Evolutionary conservation across 108 stramenopile genomes (phyloP).

Genomic region (Skeletonema potamos): DNA sequence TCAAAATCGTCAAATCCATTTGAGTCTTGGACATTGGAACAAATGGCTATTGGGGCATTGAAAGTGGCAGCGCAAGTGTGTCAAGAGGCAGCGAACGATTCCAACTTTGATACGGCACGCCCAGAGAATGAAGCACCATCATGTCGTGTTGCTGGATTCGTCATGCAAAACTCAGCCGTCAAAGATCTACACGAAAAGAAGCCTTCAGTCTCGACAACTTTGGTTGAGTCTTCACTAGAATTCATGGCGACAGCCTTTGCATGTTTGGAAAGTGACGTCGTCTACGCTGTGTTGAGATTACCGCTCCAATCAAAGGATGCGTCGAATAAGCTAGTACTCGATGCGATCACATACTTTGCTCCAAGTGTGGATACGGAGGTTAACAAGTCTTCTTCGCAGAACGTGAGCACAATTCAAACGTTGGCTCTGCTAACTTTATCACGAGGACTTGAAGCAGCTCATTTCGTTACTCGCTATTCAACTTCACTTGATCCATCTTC

Average conservation of each 20-base stretch:
- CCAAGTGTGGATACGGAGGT: not conserved
- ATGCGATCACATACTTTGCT: constrained; percentile 14
- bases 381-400: not conserved
- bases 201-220: constrained; percentile 1
- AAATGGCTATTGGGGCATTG: constrained; percentile 17
- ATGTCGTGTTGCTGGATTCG: constrained; percentile 4
- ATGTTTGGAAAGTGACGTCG: constrained; percentile 44
- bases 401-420: not conserved
- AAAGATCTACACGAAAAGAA: not conserved
- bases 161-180: not conserved
- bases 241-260: constrained; percentile 37
- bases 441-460: constrained; percentile 35
- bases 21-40: constrained; percentile 25
- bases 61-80: constrained; percentile 29
- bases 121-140: not conserved
- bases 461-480: constrained; percentile 20
- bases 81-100: constrained; percentile 1
- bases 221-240: constrained; percentile 39
- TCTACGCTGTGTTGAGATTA: constrained; percentile 22
- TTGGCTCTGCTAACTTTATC: constrained; percentile 32
- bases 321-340: constrained; percentile 10
- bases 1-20: not conserved
- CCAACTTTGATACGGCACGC: not conserved
- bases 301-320: not conserved
- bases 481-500: constrained; percentile 33